phyloP scores from a whole-genome alignment of 164 flowering plant species.

The Annona squamosa region DNA sequence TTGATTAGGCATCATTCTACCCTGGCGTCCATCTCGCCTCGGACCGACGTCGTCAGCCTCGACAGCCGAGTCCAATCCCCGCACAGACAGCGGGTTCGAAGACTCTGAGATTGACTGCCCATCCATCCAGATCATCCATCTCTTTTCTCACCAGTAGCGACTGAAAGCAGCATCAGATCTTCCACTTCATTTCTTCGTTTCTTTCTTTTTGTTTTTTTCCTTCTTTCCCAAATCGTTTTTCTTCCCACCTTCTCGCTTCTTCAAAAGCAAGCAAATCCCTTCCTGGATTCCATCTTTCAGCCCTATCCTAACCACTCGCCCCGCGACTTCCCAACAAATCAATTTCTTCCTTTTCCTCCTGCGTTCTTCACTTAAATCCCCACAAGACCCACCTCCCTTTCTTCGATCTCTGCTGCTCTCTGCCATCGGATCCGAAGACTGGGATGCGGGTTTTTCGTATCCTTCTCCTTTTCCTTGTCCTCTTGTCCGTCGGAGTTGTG shows the following conservation, averaged over 20 bases:
- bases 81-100: not conserved
- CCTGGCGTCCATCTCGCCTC: no score
- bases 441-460: conserved; percentile 2
- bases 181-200: not conserved
- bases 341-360: not conserved
- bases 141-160: not conserved
- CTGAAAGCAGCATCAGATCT: not conserved
- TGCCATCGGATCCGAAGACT: conserved; percentile 1
- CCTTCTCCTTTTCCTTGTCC: not conserved
- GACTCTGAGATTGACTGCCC: conserved; percentile 20
- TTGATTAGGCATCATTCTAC: no score
- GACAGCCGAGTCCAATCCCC: not conserved
- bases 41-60: not conserved
- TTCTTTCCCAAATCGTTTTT: conserved; percentile 10
- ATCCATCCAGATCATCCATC: conserved; percentile 9
- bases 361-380: not conserved
- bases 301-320: conserved; percentile 1
- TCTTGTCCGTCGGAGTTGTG: conserved; percentile 19
- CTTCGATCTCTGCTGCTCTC: conserved; percentile 1
- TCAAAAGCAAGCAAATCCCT: conserved; percentile 4
- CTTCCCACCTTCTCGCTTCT: conserved; percentile 4
- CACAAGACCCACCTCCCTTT: not conserved
- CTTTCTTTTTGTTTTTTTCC: not conserved
- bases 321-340: not conserved
- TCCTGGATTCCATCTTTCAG: conserved; percentile 10